Percentiles rank a stretch among this genome's conserved stretches.
phyloP scores from a whole-genome alignment of 257 asterid genomes.

The Primulina tabacum region DNA sequence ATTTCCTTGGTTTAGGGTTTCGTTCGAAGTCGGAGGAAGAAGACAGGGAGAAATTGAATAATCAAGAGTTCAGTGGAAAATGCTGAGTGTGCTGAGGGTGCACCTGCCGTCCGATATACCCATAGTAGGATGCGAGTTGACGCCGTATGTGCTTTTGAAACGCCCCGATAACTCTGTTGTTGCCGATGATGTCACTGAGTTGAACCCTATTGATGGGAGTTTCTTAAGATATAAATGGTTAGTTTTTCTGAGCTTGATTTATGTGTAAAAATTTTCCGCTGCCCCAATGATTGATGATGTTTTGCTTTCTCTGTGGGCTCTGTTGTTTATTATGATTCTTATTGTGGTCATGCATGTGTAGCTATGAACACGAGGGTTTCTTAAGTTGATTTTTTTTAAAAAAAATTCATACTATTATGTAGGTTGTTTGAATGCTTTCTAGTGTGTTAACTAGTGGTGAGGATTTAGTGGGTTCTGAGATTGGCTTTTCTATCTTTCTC shows the following conservation, averaged over 20 bases:
- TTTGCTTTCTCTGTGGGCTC: not conserved
- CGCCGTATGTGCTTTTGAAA: constrained; percentile 76
- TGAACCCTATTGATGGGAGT: constrained; percentile 62
- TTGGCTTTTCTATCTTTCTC: not conserved
- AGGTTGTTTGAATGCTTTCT: not conserved
- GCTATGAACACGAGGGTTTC: constrained; percentile 11
- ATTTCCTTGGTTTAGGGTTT: constrained; percentile 27
- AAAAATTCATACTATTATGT: not conserved
- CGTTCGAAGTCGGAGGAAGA: constrained; percentile 23
- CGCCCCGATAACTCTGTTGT: constrained; percentile 54
- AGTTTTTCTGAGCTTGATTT: constrained; percentile 23
- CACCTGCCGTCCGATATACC: constrained; percentile 98
- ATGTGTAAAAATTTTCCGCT: constrained; percentile 1
- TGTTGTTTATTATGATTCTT: constrained; percentile 3
- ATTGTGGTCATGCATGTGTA: constrained; percentile 11
- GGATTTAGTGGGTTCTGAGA: not conserved
- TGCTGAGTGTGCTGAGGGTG: constrained; percentile 90
- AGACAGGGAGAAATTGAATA: constrained; percentile 28
- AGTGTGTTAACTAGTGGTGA: not conserved
- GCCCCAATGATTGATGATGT: not conserved
- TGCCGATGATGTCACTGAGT: constrained; percentile 75
- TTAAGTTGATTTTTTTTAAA: not conserved
- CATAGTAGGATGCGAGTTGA: constrained; percentile 90
- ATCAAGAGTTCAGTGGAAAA: constrained; percentile 36
- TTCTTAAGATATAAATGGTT: constrained; percentile 85